These are phyloP conservation scores for California macrophylla DNA, from an alignment of 441 rosid genomes.

Conservation along the genomic window DNA sequence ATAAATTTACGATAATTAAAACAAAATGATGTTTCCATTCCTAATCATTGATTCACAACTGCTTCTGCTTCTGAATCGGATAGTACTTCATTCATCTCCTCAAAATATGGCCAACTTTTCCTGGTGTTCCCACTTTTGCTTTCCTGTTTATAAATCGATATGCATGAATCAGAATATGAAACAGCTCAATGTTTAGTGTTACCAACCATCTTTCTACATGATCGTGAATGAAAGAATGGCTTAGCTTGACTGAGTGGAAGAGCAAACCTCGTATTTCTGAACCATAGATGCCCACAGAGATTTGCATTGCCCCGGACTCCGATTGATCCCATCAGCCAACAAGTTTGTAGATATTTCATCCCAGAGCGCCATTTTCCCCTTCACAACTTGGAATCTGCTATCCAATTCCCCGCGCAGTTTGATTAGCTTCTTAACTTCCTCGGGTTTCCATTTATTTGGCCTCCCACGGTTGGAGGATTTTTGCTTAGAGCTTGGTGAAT, in stretches of 20 bases:
- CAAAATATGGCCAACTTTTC: conserved; percentile 61
- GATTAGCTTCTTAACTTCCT: conserved; percentile 68
- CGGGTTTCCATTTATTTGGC: conserved; percentile 76
- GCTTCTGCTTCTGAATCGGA: conserved; percentile 32
- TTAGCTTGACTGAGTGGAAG: conserved; percentile 6
- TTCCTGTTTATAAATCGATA: conserved; percentile 35
- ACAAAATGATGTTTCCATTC: neutral
- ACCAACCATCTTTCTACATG: too few species aligned
- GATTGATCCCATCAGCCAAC: conserved; percentile 45
- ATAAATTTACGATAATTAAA: neutral
- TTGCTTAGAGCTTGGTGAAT: conserved; percentile 28
- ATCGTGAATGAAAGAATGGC: neutral
- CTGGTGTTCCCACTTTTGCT: conserved; percentile 34
- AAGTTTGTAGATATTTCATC: conserved; percentile 64
- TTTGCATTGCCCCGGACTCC: conserved; percentile 81
- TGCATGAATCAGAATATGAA: neutral
- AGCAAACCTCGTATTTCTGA: conserved; percentile 68
- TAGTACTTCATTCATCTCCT: conserved; percentile 51
- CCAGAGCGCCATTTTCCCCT: conserved; percentile 95
- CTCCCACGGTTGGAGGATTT: conserved; percentile 41
- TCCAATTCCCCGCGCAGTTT: conserved; percentile 57
- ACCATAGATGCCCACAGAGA: conserved; percentile 77
- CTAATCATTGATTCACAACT: conserved; percentile 19
- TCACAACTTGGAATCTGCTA: conserved; percentile 56
- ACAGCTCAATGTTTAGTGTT: neutral